Evolutionary conservation across 106 monocot genomes (phyloP), one percentile per base, ranked within the genome.

Genomic region (Cymbidium sinense): DNA sequence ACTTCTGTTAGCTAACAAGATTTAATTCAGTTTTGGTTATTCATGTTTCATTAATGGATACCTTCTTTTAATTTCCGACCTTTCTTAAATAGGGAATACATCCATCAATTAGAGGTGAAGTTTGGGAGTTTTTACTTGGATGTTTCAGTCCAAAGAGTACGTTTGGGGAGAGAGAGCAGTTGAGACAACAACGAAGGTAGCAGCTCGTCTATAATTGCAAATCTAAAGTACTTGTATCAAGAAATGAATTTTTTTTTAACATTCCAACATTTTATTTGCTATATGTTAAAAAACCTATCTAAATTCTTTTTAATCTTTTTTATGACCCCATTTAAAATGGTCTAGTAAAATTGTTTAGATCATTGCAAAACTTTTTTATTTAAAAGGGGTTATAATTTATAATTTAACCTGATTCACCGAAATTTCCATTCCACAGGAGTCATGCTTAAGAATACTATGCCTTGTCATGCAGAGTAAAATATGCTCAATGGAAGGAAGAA

Each of bases 81-180:
- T 81, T 67, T 12, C 70, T 73, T 61, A 54, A n/a, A 62, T 83
- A 99, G 98, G 98, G 98, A 41, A 79, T 99, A 41, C 92, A 94
- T 92, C 94, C 98, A 83, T 87, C 94, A 75, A 94, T 99, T 78
- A 88, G 92, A 85, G 98, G 98, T 74, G 92, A 83, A 43, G 98
- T 99, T 79, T 99, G 98, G 98, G 98, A 99, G 62, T 99, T 94
- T 81, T 76, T 99, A 70, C 94, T 99, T 76, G 94, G 94, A 34
- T 99, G 98, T 79, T 99, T 87, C 81, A 90, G 94, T 79, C 92
- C 98, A 43, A 86, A 77, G 62, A 92, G 92, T 79, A 92, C 94
- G 69, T 92, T 87, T 87, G 94, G 92, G 47, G 90, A 99, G 55
- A 69, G 98, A 74, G 90, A 84, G 31, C 70, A 87, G n/a, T 51